A percentile compares a stretch with the other conserved stretches of the same genome.
These are phyloP conservation scores for Sideroxylon spinosum DNA, from an alignment of 179 eudicot species.

Conservation along the genomic window DNA sequence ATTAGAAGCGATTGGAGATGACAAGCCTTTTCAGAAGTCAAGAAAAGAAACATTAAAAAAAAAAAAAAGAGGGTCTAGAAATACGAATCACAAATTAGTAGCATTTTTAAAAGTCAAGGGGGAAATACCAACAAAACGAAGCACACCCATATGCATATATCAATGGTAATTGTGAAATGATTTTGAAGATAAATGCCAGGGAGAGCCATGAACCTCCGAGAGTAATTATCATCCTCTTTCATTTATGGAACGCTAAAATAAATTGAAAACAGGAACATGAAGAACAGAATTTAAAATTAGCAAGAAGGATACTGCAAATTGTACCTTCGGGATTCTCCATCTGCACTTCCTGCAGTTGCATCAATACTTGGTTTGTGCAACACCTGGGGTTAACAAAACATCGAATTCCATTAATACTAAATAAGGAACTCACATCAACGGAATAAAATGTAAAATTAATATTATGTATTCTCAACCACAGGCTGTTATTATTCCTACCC, in stretches of 20 bases:
- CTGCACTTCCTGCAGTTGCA: constrained; percentile 27
- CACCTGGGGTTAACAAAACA: constrained; percentile 28
- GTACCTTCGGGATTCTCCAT: constrained; percentile 50
- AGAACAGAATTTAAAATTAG: neutral
- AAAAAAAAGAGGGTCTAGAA: neutral
- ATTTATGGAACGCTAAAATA: neutral
- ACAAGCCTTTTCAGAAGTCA: no score
- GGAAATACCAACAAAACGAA: neutral
- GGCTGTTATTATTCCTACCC: no score
- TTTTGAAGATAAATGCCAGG: no score
- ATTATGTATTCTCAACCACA: no score
- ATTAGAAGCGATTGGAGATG: no score
- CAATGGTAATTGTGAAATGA: no score
- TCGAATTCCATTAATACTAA: neutral
- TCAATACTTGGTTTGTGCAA: constrained; percentile 28
- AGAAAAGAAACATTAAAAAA: no score
- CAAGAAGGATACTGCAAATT: neutral
- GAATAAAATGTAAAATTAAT: neutral
- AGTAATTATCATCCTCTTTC: neutral
- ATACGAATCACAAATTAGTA: neutral
- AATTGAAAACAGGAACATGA: neutral
- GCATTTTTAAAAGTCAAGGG: neutral
- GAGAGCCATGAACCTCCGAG: no score
- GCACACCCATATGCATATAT: no score
- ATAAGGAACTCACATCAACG: neutral